Base-by-base conservation (phyloP, 805 yeast genomes). In the Ogataea nakhonphanomensis region DNA sequence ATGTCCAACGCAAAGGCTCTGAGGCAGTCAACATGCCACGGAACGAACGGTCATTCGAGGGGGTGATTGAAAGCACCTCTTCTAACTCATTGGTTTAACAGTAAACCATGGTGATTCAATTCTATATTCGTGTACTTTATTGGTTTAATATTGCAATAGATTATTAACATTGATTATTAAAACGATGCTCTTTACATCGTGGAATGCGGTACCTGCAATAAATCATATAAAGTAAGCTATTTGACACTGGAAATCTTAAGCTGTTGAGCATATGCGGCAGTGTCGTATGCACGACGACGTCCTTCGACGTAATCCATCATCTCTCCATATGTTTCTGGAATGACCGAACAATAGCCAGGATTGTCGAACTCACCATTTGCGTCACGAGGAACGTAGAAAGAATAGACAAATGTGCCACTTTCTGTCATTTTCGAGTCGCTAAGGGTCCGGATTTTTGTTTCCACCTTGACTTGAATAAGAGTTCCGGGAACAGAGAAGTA, bases 221-320 rank as follows among this genome's bases (percentile, higher is more conserved):
- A 30, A 17, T 30, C 13, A 24, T 25, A 24, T 39, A 17, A 33
- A 33, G 23, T 28, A n/a, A 23, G 21, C 26, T 17, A 40, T 14
- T 33, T 25, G 8, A 30, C 25, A 11, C 51, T 56, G 35, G 46
- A 54, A 25, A 48, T 39, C 49, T 66, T 71, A 41, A 73, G 49
- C 48, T 71, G 76, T 38, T 62, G 64, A 11, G 71, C 86, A 58
- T 78, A 84, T 35, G 71, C 67, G 22, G 93, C 90, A 14, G 95
- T 86, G 36, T 82, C 95, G 41, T 71, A 72, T 4, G 95, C 95
- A 63, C 95, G 79, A 69, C 97, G 82, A 65, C 95, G 79, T 21
- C 95, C 97, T 55, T 84, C 90, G 12, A 90, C 74, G 58, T 84
- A 90, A 51, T 79, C 84, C 80, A 90, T 88, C 95, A 89, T 90